Percentiles rank a stretch among this genome's conserved stretches.
Conservation (phyloP, 2,329 filamentous ascomycete genomes). For the Pseudogymnoascus sp. region DNA sequence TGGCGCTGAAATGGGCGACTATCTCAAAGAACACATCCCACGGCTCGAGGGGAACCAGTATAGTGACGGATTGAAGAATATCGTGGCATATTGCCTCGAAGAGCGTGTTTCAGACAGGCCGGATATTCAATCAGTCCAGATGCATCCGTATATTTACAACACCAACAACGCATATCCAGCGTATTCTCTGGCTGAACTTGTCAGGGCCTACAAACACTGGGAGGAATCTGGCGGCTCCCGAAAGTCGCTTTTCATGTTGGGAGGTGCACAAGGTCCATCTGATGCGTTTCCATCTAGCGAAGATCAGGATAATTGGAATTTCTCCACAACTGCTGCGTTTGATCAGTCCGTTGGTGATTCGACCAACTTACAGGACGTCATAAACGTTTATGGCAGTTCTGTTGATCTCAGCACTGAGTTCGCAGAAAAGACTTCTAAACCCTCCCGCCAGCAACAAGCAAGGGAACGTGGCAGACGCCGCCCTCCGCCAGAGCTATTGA, state of each 20-base stretch:
- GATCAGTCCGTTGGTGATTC: constrained; percentile 45
- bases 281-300: constrained; percentile 37
- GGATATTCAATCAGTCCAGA: constrained; percentile 58
- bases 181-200: constrained; percentile 52
- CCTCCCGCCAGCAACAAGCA: constrained; percentile 33
- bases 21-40: constrained; percentile 54
- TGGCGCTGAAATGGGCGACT: constrained; percentile 40
- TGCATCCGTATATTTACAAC: constrained; percentile 59
- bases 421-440: constrained; percentile 42
- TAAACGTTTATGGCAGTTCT: constrained; percentile 50
- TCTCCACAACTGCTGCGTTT: constrained; percentile 57
- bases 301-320: constrained; percentile 57
- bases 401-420: constrained; percentile 43
- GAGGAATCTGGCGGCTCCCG: constrained; percentile 65
- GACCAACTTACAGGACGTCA: constrained; percentile 48
- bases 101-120: constrained; percentile 61
- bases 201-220: constrained; percentile 67
- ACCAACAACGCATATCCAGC: constrained; percentile 57
- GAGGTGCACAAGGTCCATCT: constrained; percentile 42
- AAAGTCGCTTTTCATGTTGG: constrained; percentile 52
- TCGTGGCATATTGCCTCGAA: constrained; percentile 66
- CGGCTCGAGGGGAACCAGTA: constrained; percentile 64
- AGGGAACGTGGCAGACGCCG: constrained; percentile 32
- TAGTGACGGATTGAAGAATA: constrained; percentile 57
- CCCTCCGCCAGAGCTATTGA: constrained; percentile 49